Base-by-base conservation (phyloP, 208 protist species). In the Acanthamoeba culbertsoni region DNA sequence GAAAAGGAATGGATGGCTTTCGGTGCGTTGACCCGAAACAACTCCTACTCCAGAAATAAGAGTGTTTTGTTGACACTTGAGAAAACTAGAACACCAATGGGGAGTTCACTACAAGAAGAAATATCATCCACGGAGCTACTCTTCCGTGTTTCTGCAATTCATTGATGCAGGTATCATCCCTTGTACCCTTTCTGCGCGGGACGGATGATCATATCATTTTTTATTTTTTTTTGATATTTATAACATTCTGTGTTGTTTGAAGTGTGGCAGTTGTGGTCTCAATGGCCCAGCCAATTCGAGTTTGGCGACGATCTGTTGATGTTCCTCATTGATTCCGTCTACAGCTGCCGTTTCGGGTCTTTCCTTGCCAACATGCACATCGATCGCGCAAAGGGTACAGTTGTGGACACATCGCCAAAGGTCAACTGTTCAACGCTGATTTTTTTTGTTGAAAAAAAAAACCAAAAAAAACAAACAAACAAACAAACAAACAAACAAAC, bases 1-100 rank as follows among this genome's bases (percentile, higher is more conserved):
- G 98, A 98, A 92, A 98, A 98, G 92, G 98, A 99, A 89, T 99
- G 98, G 91, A 95, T 94, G 75, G 94, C 94, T 26, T 97, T 98
- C 82, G 98, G 98, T 92, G 75, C 0, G 43, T 37, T 10, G 10
- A 0, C 55, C 55, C 23, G 23, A 63, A n/a, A 18, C 26, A 33
- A n/a, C 1, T 57, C 28, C 28, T 12, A 12, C 1, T 35, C 20
- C 35, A 37, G 33, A n/a, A n/a, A n/a, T n/a, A n/a, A n/a, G n/a
- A n/a, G n/a, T n/a, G n/a, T n/a, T n/a, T n/a, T n/a, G n/a, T n/a
- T n/a, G n/a, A n/a, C n/a, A 0, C 55, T 28, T 23, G 23, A 63
- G 57, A 18, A 63, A 33, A n/a, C 1, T 57, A 12, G 12, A 18
- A 12, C 1, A 14, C 20, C 35, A 37, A 43, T 82, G 71, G 71